Conservation (phyloP, 768 basidiomycete species). For the Rhodotorula toruloides region DNA sequence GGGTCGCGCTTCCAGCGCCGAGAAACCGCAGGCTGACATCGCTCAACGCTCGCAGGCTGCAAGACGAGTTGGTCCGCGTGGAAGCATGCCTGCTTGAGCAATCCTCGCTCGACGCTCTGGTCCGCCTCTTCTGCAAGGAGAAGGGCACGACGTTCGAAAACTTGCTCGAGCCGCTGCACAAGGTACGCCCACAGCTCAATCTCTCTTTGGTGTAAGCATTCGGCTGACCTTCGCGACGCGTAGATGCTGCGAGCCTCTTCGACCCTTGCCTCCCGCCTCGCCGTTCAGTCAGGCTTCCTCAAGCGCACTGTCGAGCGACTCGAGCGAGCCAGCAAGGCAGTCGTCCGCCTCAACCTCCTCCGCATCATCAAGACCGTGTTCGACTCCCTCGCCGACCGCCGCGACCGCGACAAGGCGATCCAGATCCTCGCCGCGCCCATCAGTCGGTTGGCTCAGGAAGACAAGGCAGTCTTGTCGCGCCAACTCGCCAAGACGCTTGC, state of each 20-base stretch:
- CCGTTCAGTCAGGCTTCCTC: constrained; percentile 75
- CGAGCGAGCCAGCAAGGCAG: constrained; percentile 61
- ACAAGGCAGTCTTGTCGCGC: constrained; percentile 83
- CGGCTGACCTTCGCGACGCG: not conserved
- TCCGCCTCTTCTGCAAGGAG: constrained; percentile 73
- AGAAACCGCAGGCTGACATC: no score
- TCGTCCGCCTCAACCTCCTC: constrained; percentile 83
- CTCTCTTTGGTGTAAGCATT: not conserved
- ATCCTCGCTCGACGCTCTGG: constrained; percentile 60
- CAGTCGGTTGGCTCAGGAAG: constrained; percentile 69
- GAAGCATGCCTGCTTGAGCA: constrained; percentile 77
- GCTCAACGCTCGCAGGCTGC: constrained; percentile 57
- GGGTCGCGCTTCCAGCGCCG: constrained; percentile 38
- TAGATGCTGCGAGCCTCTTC: constrained; percentile 70
- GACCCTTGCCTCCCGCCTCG: constrained; percentile 65
- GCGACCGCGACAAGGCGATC: constrained; percentile 28
- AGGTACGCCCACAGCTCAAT: constrained; percentile 49
- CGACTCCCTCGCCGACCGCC: constrained; percentile 50
- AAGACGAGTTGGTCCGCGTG: constrained; percentile 89
- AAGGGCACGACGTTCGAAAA: constrained; percentile 70
- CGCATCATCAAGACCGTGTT: constrained; percentile 77
- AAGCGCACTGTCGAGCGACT: constrained; percentile 79
- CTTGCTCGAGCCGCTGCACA: constrained; percentile 83
- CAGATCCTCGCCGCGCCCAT: constrained; percentile 54
- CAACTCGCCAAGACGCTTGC: constrained; percentile 59